A percentile compares a stretch with the other conserved stretches of the same genome.
These are phyloP conservation scores for Coccinonectria pachysandricola DNA, from an alignment of 2,329 filamentous ascomycete genomes.

Conservation along the genomic window DNA sequence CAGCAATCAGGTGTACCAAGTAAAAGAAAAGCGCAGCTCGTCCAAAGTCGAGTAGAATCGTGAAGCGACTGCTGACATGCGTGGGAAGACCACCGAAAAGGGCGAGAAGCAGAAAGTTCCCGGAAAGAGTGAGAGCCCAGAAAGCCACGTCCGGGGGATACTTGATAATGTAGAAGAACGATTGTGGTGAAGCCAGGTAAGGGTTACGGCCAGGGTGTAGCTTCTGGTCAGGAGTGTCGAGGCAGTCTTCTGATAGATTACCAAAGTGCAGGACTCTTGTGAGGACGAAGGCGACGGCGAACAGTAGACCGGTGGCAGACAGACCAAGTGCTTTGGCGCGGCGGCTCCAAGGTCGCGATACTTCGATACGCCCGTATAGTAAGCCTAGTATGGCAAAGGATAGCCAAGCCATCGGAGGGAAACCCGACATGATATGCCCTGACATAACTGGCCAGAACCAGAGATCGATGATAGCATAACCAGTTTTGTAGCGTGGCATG, in stretches of 20 bases:
- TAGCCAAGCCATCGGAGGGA: constrained; percentile 36
- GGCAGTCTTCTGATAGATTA: constrained; percentile 33
- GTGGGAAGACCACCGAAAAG: constrained; percentile 25
- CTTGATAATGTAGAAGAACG: constrained; percentile 38
- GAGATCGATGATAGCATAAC: constrained; percentile 21
- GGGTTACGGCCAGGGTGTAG: constrained; percentile 24
- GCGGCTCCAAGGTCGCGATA: constrained; percentile 22
- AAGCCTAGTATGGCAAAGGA: constrained; percentile 35
- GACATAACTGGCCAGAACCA: constrained; percentile 30
- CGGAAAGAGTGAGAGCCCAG: constrained; percentile 30
- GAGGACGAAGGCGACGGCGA: constrained; percentile 28
- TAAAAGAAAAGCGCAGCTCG: constrained; percentile 38
- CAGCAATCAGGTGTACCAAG: constrained; percentile 26
- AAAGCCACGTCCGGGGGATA: constrained; percentile 38
- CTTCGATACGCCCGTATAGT: constrained; percentile 31
- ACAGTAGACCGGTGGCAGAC: constrained; percentile 16
- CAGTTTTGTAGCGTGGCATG: not conserved
- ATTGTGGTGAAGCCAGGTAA: constrained; percentile 29
- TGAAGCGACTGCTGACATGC: constrained; percentile 19
- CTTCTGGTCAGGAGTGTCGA: constrained; percentile 28
- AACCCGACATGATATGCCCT: constrained; percentile 25
- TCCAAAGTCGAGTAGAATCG: constrained; percentile 32
- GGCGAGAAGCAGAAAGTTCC: constrained; percentile 29
- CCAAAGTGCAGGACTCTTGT: constrained; percentile 32
- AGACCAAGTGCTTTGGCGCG: constrained; percentile 20